A percentile compares a stretch with the other conserved stretches of the same genome.
phyloP scores from a whole-genome alignment of 805 yeast genomes.

The Saturnispora serradocipensis region DNA sequence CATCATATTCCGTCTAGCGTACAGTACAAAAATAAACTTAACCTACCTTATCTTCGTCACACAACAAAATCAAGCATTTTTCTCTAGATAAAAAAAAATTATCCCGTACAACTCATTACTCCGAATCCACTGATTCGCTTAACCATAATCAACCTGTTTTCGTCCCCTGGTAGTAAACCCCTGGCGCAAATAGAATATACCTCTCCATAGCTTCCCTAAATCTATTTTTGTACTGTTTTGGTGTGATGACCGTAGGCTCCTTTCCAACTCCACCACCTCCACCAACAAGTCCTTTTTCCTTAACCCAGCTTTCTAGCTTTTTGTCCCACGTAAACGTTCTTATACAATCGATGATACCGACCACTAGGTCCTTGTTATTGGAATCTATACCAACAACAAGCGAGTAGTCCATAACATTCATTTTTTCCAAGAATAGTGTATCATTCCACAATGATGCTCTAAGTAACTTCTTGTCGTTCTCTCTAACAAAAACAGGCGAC shows the following conservation, averaged over 20 bases:
- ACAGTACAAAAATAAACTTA: not conserved
- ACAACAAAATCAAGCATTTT: not conserved
- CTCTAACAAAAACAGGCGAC: conserved; percentile 88
- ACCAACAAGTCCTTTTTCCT: conserved; percentile 84
- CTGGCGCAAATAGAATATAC: conserved; percentile 91
- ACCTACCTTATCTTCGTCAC: not conserved
- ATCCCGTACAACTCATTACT: not conserved
- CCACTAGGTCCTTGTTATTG: conserved; percentile 60
- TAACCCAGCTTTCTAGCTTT: conserved; percentile 97
- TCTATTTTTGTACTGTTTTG: conserved; percentile 87
- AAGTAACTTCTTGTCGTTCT: conserved; percentile 76
- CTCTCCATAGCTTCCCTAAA: conserved; percentile 98
- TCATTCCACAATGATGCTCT: conserved; percentile 93
- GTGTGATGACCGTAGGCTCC: conserved; percentile 96
- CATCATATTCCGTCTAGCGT: not conserved
- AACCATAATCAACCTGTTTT: not conserved
- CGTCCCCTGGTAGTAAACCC: conserved; percentile 28
- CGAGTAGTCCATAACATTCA: conserved; percentile 99
- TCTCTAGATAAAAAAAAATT: not conserved
- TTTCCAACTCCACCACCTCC: conserved; percentile 62
- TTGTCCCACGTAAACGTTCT: conserved; percentile 98
- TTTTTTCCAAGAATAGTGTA: conserved; percentile 83
- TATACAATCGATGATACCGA: conserved; percentile 90
- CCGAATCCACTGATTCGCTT: not conserved
- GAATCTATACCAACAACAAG: conserved; percentile 86